These are phyloP conservation scores for Blumeriella jaapii DNA, from an alignment of 2,329 filamentous ascomycete species.

Conservation along the genomic window DNA sequence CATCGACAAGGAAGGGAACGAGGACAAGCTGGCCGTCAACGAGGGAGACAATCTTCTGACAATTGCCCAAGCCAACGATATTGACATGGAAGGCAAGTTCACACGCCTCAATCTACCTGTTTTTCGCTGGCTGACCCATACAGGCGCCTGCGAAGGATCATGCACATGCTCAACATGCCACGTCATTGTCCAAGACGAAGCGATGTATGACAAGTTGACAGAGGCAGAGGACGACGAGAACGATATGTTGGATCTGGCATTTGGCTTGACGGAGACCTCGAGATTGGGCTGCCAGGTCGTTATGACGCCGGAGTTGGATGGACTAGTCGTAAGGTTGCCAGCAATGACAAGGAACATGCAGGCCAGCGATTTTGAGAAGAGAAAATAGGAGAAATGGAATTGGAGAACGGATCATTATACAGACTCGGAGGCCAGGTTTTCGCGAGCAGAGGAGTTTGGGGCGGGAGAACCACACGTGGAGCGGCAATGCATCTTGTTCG, in stretches of 20 bases:
- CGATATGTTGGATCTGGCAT: conserved; percentile 64
- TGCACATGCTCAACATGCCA: conserved; percentile 69
- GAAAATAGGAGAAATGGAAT: conserved; percentile 12
- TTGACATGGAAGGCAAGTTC: conserved; percentile 84
- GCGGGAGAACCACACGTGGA: neutral
- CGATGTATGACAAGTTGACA: conserved; percentile 50
- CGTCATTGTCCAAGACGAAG: conserved; percentile 54
- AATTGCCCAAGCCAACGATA: conserved; percentile 84
- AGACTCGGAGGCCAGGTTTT: neutral
- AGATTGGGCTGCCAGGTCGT: conserved; percentile 43
- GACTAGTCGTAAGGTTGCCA: conserved; percentile 72
- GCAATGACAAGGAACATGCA: conserved; percentile 94
- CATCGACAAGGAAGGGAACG: conserved; percentile 76
- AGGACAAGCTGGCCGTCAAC: conserved; percentile 66
- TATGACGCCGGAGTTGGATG: conserved; percentile 86
- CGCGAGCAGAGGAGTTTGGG: conserved; percentile 4
- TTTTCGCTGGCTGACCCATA: neutral
- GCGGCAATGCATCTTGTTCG: conserved; percentile 9
- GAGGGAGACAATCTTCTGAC: conserved; percentile 90
- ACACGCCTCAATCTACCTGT: neutral
- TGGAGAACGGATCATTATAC: conserved; percentile 3
- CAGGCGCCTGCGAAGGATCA: conserved; percentile 76
- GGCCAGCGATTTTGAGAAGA: conserved; percentile 71
- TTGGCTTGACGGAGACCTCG: conserved; percentile 62
- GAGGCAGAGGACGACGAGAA: conserved; percentile 55